Evolutionary conservation across 805 yeast genomes (phyloP).

Genomic region (Vanderwaltozyma yarrowii): DNA sequence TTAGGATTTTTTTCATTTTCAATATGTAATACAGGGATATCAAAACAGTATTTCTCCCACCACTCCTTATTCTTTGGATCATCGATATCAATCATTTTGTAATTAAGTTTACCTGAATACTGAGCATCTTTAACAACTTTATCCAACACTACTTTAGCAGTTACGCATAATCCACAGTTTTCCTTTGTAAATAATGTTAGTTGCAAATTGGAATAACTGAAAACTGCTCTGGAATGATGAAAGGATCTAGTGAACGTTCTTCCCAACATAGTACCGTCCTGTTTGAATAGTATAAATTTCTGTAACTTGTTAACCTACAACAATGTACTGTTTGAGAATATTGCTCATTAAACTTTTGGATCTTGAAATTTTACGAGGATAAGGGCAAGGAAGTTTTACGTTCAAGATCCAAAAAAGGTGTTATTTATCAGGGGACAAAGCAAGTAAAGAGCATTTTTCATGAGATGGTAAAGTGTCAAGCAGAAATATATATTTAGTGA

Average conservation of each 20-base stretch:
- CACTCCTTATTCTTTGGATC: constrained; percentile 48
- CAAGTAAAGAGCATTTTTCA: too few species aligned
- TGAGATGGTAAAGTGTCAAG: too few species aligned
- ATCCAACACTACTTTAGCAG: constrained; percentile 44
- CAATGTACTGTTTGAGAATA: too few species aligned
- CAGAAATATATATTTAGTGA: too few species aligned
- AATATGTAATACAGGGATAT: constrained; percentile 68
- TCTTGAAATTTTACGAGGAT: too few species aligned
- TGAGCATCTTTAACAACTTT: constrained; percentile 27
- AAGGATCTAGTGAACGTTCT: not conserved
- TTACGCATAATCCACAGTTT: constrained; percentile 58
- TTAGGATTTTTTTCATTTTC: constrained; percentile 35
- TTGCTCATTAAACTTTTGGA: too few species aligned
- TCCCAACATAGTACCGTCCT: not conserved
- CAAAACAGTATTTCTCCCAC: constrained; percentile 67
- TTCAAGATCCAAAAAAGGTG: too few species aligned
- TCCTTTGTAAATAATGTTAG: constrained; percentile 60
- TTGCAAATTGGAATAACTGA: constrained; percentile 9
- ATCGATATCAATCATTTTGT: constrained; percentile 47
- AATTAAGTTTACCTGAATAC: constrained; percentile 21
- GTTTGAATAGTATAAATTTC: too few species aligned
- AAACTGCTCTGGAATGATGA: not conserved
- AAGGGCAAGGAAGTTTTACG: too few species aligned
- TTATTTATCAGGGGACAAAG: too few species aligned
- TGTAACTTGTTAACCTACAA: too few species aligned